Evolutionary conservation across 495 filamentous ascomycete genomes (phyloP).

Genomic region (Aspergillus kassunensis): DNA sequence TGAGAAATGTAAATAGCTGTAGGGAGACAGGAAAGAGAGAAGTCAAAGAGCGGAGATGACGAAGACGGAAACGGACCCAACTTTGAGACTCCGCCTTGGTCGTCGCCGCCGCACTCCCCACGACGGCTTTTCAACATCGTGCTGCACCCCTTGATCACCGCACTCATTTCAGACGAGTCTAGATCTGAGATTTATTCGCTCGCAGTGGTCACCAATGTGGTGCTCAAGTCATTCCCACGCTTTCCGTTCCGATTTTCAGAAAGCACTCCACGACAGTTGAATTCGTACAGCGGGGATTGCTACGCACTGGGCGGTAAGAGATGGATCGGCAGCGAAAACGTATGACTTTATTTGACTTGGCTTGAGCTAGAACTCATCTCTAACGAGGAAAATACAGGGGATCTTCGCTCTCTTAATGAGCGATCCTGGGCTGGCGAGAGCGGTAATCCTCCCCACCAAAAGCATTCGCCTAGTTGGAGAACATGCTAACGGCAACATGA

Average conservation of each 20-base stretch:
- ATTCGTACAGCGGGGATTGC: conserved; percentile 15
- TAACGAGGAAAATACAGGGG: conserved; percentile 52
- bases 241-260: conserved; percentile 39
- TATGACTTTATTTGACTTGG: conserved; percentile 32
- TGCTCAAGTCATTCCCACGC: conserved; percentile 37
- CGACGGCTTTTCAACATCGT: conserved; percentile 8
- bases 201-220: conserved; percentile 36
- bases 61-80: too few relatives aligned
- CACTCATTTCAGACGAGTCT: conserved; percentile 9
- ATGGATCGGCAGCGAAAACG: conserved; percentile 90
- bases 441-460: conserved; percentile 47
- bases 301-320: conserved; percentile 18
- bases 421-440: conserved; percentile 83
- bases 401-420: conserved; percentile 82
- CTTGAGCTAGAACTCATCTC: not conserved
- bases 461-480: conserved; percentile 8
- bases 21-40: too few relatives aligned
- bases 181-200: conserved; percentile 8
- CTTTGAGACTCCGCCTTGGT: conserved; percentile 15
- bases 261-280: conserved; percentile 35
- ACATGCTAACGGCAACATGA: conserved; percentile 4
- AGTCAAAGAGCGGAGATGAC: not conserved
- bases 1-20: too few relatives aligned
- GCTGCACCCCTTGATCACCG: conserved; percentile 11
- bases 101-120: conserved; percentile 8